These are phyloP conservation scores for Hanseniaspora uvarum DNA, from an alignment of 1,139 yeast genomes.

Conservation along the genomic window DNA sequence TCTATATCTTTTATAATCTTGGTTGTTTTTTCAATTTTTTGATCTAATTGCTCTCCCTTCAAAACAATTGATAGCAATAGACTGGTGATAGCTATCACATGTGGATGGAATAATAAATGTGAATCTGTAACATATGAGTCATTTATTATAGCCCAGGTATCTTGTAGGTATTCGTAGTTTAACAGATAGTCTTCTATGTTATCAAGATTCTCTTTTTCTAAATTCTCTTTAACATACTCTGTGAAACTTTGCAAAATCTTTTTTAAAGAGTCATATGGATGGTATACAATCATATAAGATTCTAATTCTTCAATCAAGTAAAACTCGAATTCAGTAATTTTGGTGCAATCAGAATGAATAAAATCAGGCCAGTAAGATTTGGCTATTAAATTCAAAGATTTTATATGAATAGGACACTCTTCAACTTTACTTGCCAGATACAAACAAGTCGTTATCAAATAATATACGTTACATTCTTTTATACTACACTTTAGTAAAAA, in stretches of 20 bases:
- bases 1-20: constrained; percentile 25
- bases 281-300: constrained; percentile 69
- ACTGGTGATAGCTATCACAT: constrained; percentile 77
- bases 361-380: constrained; percentile 90
- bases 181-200: constrained; percentile 19
- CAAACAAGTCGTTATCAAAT: constrained; percentile 72
- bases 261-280: constrained; percentile 70
- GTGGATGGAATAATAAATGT: constrained; percentile 77
- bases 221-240: neutral
- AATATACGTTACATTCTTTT: constrained; percentile 71
- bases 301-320: constrained; percentile 84
- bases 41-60: constrained; percentile 7
- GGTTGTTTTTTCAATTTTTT: constrained; percentile 21
- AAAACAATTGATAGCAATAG: constrained; percentile 28
- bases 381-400: constrained; percentile 75
- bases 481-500: constrained; percentile 64
- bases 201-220: neutral
- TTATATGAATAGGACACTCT: constrained; percentile 88
- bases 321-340: constrained; percentile 93
- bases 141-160: constrained; percentile 80
- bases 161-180: constrained; percentile 60
- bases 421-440: constrained; percentile 89
- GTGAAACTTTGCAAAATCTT: constrained; percentile 36
- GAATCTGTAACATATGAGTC: constrained; percentile 85
- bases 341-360: constrained; percentile 82